Evolutionary conservation across 169 alveolate genomes (phyloP).

Genomic region (Blepharisma undulans): DNA sequence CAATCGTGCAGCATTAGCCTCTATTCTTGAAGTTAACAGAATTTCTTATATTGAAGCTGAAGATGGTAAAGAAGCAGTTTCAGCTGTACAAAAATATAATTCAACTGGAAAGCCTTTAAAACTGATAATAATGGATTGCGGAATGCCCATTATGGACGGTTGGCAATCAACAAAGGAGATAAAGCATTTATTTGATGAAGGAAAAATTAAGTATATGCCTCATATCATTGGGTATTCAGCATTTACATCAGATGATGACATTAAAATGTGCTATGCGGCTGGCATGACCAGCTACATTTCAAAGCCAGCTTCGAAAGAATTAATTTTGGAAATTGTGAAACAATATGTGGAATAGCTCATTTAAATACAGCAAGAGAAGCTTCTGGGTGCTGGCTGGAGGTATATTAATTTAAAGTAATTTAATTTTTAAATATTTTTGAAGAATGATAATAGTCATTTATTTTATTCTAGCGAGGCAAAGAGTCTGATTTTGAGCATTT

Average conservation of each 20-base stretch:
- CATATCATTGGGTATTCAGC: slow-evolving; percentile 37
- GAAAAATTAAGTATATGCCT: neutral
- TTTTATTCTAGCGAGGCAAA: no score
- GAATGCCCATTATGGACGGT: slow-evolving; percentile 44
- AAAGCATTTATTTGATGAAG: neutral
- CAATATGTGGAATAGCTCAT: neutral
- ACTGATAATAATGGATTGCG: slow-evolving; percentile 21
- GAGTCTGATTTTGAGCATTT: no score
- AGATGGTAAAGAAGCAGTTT: slow-evolving; percentile 23
- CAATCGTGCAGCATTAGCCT: neutral
- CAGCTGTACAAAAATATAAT: neutral
- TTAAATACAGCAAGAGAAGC: neutral
- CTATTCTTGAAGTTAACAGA: neutral
- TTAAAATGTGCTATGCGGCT: neutral
- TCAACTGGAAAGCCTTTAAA: neutral
- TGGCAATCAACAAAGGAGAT: slow-evolving; percentile 36
- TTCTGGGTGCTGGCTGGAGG: neutral
- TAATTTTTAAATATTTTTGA: no score
- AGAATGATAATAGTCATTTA: neutral
- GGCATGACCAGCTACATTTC: slow-evolving; percentile 15
- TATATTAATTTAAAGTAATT: neutral
- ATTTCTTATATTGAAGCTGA: neutral
- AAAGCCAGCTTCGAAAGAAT: slow-evolving; percentile 10
- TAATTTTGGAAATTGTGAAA: neutral
- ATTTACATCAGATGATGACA: slow-evolving; percentile 2